Base-by-base conservation (phyloP, 179 eudicot species). In the Heliamphora pulchella region DNA sequence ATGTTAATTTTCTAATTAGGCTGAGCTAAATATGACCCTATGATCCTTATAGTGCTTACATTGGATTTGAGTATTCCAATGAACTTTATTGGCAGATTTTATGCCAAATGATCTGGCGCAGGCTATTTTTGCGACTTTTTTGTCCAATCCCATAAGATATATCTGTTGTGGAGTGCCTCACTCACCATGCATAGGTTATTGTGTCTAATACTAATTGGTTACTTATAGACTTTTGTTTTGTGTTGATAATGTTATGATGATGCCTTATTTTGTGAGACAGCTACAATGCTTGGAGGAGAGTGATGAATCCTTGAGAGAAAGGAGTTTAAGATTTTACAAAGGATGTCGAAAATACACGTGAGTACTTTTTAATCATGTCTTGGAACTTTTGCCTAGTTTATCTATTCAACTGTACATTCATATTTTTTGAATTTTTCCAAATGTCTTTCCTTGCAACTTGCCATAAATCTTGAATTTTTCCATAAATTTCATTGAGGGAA, bases 301-400 rank as follows among this genome's bases (percentile, higher is more conserved):
- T 87, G 90, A 97, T 81, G 98, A 94, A 83, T 89, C 91, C 69
- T 81, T 92, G 80, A 86, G 98, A 79, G 98, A 94, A 75, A 90
- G 97, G 81, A 89, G 97, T 83, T 88, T 90, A 86, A 92, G 88
- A 78, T 94, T 94, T 83, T 90, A 86, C 81, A 94, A 94, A 87
- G 98, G 98, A 87, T 88, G 89, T 75, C 92, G 98, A 47, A 94
- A 91, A 85, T 94, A 94, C 86, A 94, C 98, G 98, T 94, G 85
- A 82, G 98, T 82, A 43, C 63, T 18, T 81, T 14, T 71, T 58
- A 51, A 14, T 80, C 43, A 17, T 2, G 5, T 59, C 3, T 48
- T 55, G 74, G 20, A 50, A 54, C 58, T 8, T 75, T 7, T 47
- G 7, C 57, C 62, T 18, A 44, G 4, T 15, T 70, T 47, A 59